Conservation (phyloP, 2,329 filamentous ascomycete species). For the Alternaria arbusti region DNA sequence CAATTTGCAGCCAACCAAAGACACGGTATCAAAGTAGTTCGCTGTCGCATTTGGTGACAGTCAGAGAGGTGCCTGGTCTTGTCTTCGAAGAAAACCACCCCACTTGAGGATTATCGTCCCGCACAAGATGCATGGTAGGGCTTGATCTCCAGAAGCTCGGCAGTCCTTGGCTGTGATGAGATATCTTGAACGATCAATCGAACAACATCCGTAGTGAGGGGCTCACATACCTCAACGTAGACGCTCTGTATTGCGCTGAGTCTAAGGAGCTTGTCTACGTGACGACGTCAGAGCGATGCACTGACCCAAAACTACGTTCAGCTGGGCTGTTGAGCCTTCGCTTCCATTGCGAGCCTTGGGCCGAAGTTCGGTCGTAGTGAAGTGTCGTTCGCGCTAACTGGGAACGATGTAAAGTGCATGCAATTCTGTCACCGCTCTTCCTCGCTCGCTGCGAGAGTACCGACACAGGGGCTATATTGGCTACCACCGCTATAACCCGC, state of each 20-base stretch:
- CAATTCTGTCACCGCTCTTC: slow-evolving; percentile 34
- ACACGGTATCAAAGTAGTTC: slow-evolving; percentile 31
- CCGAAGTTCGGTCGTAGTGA: slow-evolving; percentile 29
- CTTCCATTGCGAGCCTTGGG: not conserved
- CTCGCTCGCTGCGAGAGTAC: slow-evolving; percentile 11
- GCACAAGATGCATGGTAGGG: slow-evolving; percentile 16
- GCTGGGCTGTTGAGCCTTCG: slow-evolving; percentile 5
- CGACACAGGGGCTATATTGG: not conserved
- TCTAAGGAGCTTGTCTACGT: not conserved
- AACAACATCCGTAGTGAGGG: not conserved
- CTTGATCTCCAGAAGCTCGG: slow-evolving; percentile 6
- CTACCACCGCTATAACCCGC: slow-evolving; percentile 9
- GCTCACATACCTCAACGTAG: not conserved
- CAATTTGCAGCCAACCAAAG: slow-evolving; percentile 2
- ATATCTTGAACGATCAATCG: not conserved
- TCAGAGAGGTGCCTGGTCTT: slow-evolving; percentile 3
- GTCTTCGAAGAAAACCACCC: slow-evolving; percentile 9
- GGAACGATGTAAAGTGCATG: slow-evolving; percentile 10
- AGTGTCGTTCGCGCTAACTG: slow-evolving; percentile 18
- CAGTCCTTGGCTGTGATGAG: not conserved
- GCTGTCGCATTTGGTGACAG: slow-evolving; percentile 21
- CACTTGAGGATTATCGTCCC: slow-evolving; percentile 19
- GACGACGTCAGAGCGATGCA: slow-evolving; percentile 3
- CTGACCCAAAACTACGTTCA: slow-evolving; percentile 7
- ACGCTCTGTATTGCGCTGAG: not conserved